Evolutionary conservation across 345 rosid genomes (phyloP).

Genomic region (Isatis tinctoria): DNA sequence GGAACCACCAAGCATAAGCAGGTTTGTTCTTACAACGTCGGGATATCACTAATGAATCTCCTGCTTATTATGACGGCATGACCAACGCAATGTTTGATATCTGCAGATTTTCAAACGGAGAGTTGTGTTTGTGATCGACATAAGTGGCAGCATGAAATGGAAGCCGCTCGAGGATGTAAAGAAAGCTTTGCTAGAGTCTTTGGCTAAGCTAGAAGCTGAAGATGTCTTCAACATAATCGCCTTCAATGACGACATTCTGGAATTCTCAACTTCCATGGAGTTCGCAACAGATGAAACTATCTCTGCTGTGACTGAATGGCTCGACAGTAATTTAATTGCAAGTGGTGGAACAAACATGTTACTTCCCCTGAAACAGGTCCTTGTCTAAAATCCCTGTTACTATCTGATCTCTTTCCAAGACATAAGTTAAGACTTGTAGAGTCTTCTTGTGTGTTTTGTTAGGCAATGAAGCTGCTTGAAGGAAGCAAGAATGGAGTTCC

Average conservation of each 20-base stretch:
- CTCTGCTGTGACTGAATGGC: slow-evolving; percentile 61
- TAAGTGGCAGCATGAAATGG: slow-evolving; percentile 85
- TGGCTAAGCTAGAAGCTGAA: slow-evolving; percentile 47
- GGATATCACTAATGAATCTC: background rate
- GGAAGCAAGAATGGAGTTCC: slow-evolving; percentile 56
- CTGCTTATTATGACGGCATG: background rate
- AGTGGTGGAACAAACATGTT: slow-evolving; percentile 72
- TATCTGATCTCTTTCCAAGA: background rate
- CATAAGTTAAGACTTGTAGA: slow-evolving; percentile 19
- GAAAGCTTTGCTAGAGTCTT: slow-evolving; percentile 52
- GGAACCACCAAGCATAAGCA: slow-evolving; percentile 54
- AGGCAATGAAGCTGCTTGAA: slow-evolving; percentile 78
- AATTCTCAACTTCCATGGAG: slow-evolving; percentile 69
- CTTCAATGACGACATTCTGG: slow-evolving; percentile 59
- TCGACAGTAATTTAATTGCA: slow-evolving; percentile 44
- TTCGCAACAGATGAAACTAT: slow-evolving; percentile 51
- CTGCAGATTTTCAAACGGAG: slow-evolving; percentile 62
- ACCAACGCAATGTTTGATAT: background rate
- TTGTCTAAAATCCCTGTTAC: slow-evolving; percentile 23
- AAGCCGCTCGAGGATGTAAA: slow-evolving; percentile 56
- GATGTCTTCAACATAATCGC: slow-evolving; percentile 89
- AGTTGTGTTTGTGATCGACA: slow-evolving; percentile 72
- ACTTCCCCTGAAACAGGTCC: slow-evolving; percentile 65
- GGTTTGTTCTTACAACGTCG: slow-evolving; percentile 38
- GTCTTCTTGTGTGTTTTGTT: slow-evolving; percentile 7